Percentiles rank a stretch among this genome's conserved stretches.
phyloP scores from a whole-genome alignment of 495 filamentous ascomycete species.

The Podospora anserina region DNA sequence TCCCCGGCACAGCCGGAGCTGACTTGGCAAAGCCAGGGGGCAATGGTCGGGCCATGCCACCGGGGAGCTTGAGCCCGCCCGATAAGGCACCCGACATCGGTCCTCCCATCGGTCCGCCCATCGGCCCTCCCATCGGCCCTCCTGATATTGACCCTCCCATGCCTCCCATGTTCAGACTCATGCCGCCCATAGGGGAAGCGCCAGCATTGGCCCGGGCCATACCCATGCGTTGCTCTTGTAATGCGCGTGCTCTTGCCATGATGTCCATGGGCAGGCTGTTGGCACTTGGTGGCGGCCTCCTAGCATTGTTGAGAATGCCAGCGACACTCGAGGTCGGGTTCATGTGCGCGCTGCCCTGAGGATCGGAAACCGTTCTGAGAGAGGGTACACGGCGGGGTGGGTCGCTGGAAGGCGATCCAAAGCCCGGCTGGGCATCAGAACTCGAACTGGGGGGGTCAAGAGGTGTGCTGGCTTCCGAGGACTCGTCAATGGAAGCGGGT shows the following conservation, averaged over 20 bases:
- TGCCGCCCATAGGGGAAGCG: slow-evolving; percentile 9
- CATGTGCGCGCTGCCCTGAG: slow-evolving; percentile 53
- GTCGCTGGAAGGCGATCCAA: slow-evolving; percentile 22
- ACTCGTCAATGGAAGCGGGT: slow-evolving; percentile 39
- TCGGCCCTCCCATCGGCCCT: background rate
- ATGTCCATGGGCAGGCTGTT: slow-evolving; percentile 72
- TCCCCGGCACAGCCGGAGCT: slow-evolving; percentile 42
- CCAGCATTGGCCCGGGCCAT: slow-evolving; percentile 17
- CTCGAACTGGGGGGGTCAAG: slow-evolving; percentile 41
- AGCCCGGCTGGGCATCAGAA: slow-evolving; percentile 27
- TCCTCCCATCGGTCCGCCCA: slow-evolving; percentile 10
- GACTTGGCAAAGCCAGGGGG: slow-evolving; percentile 47
- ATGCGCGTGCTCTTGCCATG: slow-evolving; percentile 71
- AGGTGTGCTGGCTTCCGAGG: slow-evolving; percentile 48
- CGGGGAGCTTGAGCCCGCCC: slow-evolving; percentile 44
- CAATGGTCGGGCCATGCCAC: slow-evolving; percentile 38
- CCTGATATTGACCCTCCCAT: slow-evolving; percentile 11
- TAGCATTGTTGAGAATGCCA: slow-evolving; percentile 68
- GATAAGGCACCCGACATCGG: background rate
- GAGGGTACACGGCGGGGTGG: slow-evolving; percentile 50
- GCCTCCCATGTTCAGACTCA: slow-evolving; percentile 15
- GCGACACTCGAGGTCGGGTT: slow-evolving; percentile 74
- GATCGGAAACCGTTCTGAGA: slow-evolving; percentile 54
- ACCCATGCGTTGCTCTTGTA: slow-evolving; percentile 37
- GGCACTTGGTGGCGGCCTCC: slow-evolving; percentile 36